phyloP scores from a whole-genome alignment of 192 early-diverging fungal species.

The Coemansia sp. region DNA sequence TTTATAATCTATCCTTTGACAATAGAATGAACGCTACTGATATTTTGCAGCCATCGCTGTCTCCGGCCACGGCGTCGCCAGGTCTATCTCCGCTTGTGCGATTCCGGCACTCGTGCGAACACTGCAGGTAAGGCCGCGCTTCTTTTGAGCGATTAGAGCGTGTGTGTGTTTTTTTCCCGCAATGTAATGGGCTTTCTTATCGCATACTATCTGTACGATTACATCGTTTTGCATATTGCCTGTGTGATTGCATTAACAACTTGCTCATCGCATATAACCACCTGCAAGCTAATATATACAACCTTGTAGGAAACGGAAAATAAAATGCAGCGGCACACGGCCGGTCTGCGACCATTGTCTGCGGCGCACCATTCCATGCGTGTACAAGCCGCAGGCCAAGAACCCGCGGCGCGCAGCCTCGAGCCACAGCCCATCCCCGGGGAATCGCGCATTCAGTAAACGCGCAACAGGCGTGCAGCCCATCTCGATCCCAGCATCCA shows the following conservation, averaged over 20 bases:
- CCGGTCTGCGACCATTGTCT: conserved; percentile 47
- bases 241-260: no score
- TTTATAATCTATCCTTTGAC: not conserved
- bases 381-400: conserved; percentile 45
- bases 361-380: conserved; percentile 35
- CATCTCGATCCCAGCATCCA: conserved; percentile 14
- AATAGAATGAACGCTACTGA: not conserved
- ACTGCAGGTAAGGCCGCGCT: conserved; percentile 31
- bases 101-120: conserved; percentile 50
- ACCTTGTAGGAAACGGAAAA: conserved; percentile 52
- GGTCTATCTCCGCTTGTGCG: conserved; percentile 20
- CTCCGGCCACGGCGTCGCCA: conserved; percentile 9
- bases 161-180: no score
- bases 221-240: no score
- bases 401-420: conserved; percentile 14
- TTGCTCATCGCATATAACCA: no score
- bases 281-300: no score
- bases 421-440: not conserved
- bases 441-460: not conserved
- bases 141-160: not conserved
- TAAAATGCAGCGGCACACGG: conserved; percentile 51
- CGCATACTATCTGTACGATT: no score
- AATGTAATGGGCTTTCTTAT: no score
- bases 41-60: conserved; percentile 9
- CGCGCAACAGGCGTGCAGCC: conserved; percentile 5